These are phyloP conservation scores for Leccinum boreale DNA, from an alignment of 768 basidiomycete species.

Conservation along the genomic window DNA sequence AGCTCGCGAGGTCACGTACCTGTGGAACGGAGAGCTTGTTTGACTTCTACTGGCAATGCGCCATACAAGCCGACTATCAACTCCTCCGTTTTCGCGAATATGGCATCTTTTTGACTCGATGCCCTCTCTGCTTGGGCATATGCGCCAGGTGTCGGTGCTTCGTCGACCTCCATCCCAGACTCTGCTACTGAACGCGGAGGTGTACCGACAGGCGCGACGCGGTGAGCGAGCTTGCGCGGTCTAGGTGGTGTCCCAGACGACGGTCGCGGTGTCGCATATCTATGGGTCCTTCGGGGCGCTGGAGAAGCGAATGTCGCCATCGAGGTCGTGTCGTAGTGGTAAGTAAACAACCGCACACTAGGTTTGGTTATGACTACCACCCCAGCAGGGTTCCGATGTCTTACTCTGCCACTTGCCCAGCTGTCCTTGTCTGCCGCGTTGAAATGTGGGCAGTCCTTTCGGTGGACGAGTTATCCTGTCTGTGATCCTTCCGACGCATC, in stretches of 20 bases:
- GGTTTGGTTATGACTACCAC: constrained; percentile 6
- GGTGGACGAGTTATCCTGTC: constrained; percentile 57
- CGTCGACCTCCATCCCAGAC: constrained; percentile 70
- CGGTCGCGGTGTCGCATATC: constrained; percentile 28
- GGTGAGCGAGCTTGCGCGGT: constrained; percentile 26
- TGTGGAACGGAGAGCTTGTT: constrained; percentile 64
- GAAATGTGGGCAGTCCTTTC: constrained; percentile 82
- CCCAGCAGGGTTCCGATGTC: constrained; percentile 48
- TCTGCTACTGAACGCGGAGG: constrained; percentile 36
- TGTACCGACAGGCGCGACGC: constrained; percentile 16
- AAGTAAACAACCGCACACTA: constrained; percentile 5
- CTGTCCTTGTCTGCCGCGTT: constrained; percentile 76
- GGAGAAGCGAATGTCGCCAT: constrained; percentile 59
- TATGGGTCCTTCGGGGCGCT: constrained; percentile 50
- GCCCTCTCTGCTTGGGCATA: constrained; percentile 37
- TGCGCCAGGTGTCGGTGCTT: constrained; percentile 40
- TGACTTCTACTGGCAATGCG: constrained; percentile 68
- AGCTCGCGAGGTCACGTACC: constrained; percentile 36
- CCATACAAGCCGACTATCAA: constrained; percentile 65
- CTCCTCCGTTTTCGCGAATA: constrained; percentile 75
- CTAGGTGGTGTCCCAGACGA: constrained; percentile 25
- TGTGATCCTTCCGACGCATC: constrained; percentile 11
- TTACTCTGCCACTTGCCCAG: constrained; percentile 63
- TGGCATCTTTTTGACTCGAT: constrained; percentile 28
- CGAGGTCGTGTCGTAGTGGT: constrained; percentile 6